Percentiles rank a stretch among this genome's conserved stretches.
phyloP scores from a whole-genome alignment of 495 filamentous ascomycete genomes.

The Parathielavia appendiculata region DNA sequence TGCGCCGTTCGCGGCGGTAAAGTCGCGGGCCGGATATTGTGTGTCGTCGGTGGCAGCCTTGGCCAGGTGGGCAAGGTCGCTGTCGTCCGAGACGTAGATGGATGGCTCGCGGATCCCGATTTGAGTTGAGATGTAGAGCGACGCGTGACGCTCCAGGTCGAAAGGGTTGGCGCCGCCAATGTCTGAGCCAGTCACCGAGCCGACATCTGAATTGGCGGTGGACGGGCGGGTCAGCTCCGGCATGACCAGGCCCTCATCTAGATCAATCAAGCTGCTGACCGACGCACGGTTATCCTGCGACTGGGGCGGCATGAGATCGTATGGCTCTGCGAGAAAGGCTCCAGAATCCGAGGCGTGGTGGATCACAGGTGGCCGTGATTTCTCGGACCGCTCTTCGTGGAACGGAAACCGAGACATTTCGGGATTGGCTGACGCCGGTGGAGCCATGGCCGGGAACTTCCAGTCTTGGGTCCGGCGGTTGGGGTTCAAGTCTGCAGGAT shows the following conservation, averaged over 20 bases:
- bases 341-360: slow-evolving; percentile 49
- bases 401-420: slow-evolving; percentile 48
- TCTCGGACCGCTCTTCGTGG: slow-evolving; percentile 27
- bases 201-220: slow-evolving; percentile 51
- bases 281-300: slow-evolving; percentile 36
- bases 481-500: slow-evolving; percentile 44
- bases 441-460: slow-evolving; percentile 53
- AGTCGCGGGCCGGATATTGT: slow-evolving; percentile 12
- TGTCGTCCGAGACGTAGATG: slow-evolving; percentile 50
- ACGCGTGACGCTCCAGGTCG: slow-evolving; percentile 50
- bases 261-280: slow-evolving; percentile 46
- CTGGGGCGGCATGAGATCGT: slow-evolving; percentile 30
- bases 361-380: slow-evolving; percentile 41
- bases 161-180: slow-evolving; percentile 48
- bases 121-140: slow-evolving; percentile 40
- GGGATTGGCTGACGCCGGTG: slow-evolving; percentile 47
- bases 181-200: slow-evolving; percentile 43
- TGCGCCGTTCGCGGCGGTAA: slow-evolving; percentile 10
- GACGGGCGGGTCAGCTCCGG: slow-evolving; percentile 43
- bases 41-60: slow-evolving; percentile 10
- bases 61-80: slow-evolving; percentile 35
- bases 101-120: slow-evolving; percentile 42
- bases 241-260: slow-evolving; percentile 44
- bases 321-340: slow-evolving; percentile 40
- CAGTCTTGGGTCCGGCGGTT: slow-evolving; percentile 55